phyloP scores from a whole-genome alignment of 306 rosid genomes.

The Acacia crassicarpa region DNA sequence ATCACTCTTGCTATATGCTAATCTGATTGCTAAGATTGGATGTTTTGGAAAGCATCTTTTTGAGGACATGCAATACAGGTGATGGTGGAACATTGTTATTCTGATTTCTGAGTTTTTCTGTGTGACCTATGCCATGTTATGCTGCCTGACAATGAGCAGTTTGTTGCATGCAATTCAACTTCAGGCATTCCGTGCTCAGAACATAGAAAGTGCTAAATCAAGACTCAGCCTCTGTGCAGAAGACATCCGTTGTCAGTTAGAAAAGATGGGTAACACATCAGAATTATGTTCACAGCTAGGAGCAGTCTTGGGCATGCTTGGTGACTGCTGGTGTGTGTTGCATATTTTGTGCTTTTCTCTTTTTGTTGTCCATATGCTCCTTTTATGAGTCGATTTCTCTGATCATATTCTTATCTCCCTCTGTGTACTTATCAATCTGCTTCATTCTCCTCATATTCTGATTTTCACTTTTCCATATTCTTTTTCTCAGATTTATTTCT shows the following conservation, averaged over 20 bases:
- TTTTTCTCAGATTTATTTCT: not conserved
- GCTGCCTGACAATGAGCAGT: slow-evolving; percentile 23
- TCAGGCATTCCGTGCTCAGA: slow-evolving; percentile 94
- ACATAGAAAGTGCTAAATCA: slow-evolving; percentile 90
- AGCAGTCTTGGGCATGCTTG: slow-evolving; percentile 98
- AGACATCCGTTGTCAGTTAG: slow-evolving; percentile 76
- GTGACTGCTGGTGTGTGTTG: slow-evolving; percentile 85
- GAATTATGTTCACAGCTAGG: slow-evolving; percentile 98
- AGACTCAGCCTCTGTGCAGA: slow-evolving; percentile 84
- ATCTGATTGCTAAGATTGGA: slow-evolving; percentile 20
- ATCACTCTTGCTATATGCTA: slow-evolving; percentile 23
- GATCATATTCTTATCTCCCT: slow-evolving; percentile 3
- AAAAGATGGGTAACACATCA: slow-evolving; percentile 66
- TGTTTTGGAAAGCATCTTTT: slow-evolving; percentile 14
- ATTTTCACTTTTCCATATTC: not conserved
- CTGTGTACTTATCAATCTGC: not conserved
- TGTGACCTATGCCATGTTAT: slow-evolving; percentile 11
- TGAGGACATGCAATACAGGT: not conserved
- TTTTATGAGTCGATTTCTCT: not conserved
- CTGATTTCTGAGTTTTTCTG: slow-evolving; percentile 10
- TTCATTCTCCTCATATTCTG: not conserved
- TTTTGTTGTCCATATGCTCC: not conserved
- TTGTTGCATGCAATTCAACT: slow-evolving; percentile 29
- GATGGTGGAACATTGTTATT: slow-evolving; percentile 11
- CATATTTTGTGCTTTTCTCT: slow-evolving; percentile 22